Evolutionary conservation across 176 grass and related monocot genomes (phyloP).

Genomic region (Elymus sibiricus): DNA sequence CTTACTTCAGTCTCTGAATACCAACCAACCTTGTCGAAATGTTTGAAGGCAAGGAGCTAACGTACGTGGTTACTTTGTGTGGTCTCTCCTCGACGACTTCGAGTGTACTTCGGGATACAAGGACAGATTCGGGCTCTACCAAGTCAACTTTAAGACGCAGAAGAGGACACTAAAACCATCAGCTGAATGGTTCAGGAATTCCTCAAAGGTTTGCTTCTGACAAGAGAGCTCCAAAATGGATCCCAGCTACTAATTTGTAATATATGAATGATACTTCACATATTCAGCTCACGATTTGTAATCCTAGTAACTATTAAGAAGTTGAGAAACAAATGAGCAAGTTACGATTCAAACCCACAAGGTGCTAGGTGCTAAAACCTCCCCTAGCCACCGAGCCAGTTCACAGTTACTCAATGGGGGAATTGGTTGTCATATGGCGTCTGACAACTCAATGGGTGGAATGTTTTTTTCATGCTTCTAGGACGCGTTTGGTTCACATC

Average conservation of each 20-base stretch:
- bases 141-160: constrained; percentile 51
- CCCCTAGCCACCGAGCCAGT: too few species aligned
- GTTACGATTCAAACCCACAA: too few species aligned
- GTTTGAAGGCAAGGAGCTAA: constrained; percentile 59
- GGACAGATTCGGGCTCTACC: constrained; percentile 46
- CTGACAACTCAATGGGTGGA: too few species aligned
- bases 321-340: too few species aligned
- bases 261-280: not conserved
- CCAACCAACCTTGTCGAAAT: not conserved
- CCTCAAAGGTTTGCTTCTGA: constrained; percentile 29
- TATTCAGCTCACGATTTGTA: not conserved
- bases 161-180: constrained; percentile 50
- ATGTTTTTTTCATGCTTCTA: too few species aligned
- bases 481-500: too few species aligned
- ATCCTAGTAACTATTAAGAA: too few species aligned
- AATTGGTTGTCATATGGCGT: too few species aligned
- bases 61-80: constrained; percentile 67
- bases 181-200: constrained; percentile 52
- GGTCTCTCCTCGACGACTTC: constrained; percentile 65
- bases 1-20: not conserved
- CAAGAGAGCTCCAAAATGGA: not conserved
- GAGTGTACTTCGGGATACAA: constrained; percentile 50
- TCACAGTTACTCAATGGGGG: not conserved
- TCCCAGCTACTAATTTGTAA: not conserved
- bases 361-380: too few species aligned